Conservation (phyloP, 164 flowering plant genomes). For the Chimonanthus salicifolius region DNA sequence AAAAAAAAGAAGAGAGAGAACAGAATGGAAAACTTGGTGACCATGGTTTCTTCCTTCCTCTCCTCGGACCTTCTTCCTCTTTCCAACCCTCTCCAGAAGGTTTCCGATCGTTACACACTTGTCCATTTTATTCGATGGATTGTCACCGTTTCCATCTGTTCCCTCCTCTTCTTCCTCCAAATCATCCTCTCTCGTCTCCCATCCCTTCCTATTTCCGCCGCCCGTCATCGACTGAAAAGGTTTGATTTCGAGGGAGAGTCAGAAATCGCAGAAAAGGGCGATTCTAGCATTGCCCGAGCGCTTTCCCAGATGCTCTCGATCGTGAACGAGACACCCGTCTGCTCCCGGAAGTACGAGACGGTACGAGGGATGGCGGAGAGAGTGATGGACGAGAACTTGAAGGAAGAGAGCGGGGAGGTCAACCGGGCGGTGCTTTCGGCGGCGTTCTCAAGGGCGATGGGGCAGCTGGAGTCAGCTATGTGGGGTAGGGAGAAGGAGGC, state of each 20-base stretch:
- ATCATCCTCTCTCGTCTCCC: constrained; percentile 35
- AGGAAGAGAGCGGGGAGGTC: constrained; percentile 35
- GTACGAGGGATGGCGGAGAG: constrained; percentile 65
- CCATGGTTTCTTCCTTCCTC: constrained; percentile 4
- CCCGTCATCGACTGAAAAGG: background rate
- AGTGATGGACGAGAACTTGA: constrained; percentile 58
- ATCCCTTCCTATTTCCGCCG: background rate
- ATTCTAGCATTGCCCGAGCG: constrained; percentile 58
- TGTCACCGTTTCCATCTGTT: constrained; percentile 22
- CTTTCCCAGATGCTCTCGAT: constrained; percentile 57
- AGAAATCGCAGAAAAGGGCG: constrained; percentile 9
- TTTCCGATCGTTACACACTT: constrained; percentile 26
- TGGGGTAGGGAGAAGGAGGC: constrained; percentile 14
- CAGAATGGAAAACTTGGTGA: background rate
- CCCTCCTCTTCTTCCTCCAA: constrained; percentile 43
- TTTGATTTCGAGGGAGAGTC: background rate
- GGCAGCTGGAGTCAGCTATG: constrained; percentile 41
- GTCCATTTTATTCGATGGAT: constrained; percentile 33
- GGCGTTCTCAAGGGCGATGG: constrained; percentile 50
- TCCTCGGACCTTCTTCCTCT: background rate
- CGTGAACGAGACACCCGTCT: constrained; percentile 54
- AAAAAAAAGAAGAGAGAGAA: too few species aligned
- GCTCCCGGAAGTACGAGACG: constrained; percentile 71
- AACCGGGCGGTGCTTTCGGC: constrained; percentile 52
- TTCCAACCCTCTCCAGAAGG: constrained; percentile 21